These are phyloP conservation scores for Salvia sclarea DNA, from an alignment of 305 asterid species.

Conservation along the genomic window DNA sequence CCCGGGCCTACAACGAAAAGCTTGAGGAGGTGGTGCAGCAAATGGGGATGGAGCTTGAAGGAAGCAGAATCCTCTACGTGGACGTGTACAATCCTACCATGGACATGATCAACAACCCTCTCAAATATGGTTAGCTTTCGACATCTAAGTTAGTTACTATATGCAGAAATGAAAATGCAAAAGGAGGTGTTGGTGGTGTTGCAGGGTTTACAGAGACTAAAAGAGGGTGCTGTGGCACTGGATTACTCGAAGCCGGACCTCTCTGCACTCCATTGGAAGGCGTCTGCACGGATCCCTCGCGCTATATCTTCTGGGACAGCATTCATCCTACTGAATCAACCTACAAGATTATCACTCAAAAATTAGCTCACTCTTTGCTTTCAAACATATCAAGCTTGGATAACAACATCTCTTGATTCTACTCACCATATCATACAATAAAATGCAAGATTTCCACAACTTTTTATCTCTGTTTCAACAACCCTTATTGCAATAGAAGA, in stretches of 20 bases:
- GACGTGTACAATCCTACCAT: conserved; percentile 50
- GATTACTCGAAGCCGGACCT: conserved; percentile 65
- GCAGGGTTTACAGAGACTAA: conserved; percentile 56
- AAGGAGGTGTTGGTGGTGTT: background rate
- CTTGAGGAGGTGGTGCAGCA: conserved; percentile 46
- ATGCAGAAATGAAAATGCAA: background rate
- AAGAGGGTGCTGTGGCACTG: conserved; percentile 68
- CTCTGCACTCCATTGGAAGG: conserved; percentile 41
- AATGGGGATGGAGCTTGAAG: conserved; percentile 42
- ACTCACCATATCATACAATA: no score
- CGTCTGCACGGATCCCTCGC: conserved; percentile 43
- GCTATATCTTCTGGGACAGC: conserved; percentile 64
- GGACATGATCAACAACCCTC: conserved; percentile 55
- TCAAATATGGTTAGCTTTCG: conserved; percentile 46
- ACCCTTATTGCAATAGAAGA: background rate
- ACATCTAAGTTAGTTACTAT: background rate
- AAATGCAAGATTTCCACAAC: no score
- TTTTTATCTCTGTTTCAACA: no score
- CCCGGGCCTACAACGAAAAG: conserved; percentile 49
- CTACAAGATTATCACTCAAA: conserved; percentile 46
- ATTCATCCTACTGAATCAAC: conserved; percentile 67
- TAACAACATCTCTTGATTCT: background rate
- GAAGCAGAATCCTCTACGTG: conserved; percentile 54
- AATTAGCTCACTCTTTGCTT: conserved; percentile 33
- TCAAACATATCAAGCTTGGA: background rate